Evolutionary conservation across 495 filamentous ascomycete species (phyloP).

Genomic region (Neurospora sp.): DNA sequence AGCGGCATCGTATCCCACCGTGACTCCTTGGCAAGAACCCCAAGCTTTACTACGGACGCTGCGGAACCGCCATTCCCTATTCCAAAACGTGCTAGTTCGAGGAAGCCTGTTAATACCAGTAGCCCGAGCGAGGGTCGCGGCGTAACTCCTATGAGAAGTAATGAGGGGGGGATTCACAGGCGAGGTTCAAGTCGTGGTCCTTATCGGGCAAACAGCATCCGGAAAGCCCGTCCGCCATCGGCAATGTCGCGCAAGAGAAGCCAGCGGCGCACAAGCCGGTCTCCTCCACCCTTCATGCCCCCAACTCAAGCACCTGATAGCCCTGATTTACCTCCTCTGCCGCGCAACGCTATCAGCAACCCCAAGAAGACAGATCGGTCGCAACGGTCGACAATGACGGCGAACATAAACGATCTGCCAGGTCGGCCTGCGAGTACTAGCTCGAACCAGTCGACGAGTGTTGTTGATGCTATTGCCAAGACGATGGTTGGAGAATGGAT

Average conservation of each 20-base stretch:
- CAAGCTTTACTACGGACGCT: conserved; percentile 56
- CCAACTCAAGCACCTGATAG: conserved; percentile 60
- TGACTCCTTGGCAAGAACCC: conserved; percentile 55
- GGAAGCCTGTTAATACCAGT: conserved; percentile 58
- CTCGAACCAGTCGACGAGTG: conserved; percentile 58
- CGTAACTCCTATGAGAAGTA: conserved; percentile 54
- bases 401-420: conserved; percentile 40
- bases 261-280: conserved; percentile 46
- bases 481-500: conserved; percentile 99
- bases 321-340: conserved; percentile 62
- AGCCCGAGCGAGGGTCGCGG: conserved; percentile 62
- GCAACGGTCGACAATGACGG: conserved; percentile 46
- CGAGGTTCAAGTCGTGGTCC: conserved; percentile 30
- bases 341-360: conserved; percentile 59
- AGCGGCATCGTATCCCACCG: conserved; percentile 61
- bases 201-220: conserved; percentile 49
- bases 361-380: conserved; percentile 41
- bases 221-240: conserved; percentile 75
- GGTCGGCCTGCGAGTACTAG: conserved; percentile 44
- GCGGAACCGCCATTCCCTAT: conserved; percentile 78
- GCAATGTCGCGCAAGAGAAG: conserved; percentile 47
- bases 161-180: conserved; percentile 29
- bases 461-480: conserved; percentile 96
- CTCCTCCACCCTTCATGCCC: conserved; percentile 54
- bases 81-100: conserved; percentile 78